Base-by-base conservation (phyloP, 306 rosid genomes). In the Rosa rugosa region DNA sequence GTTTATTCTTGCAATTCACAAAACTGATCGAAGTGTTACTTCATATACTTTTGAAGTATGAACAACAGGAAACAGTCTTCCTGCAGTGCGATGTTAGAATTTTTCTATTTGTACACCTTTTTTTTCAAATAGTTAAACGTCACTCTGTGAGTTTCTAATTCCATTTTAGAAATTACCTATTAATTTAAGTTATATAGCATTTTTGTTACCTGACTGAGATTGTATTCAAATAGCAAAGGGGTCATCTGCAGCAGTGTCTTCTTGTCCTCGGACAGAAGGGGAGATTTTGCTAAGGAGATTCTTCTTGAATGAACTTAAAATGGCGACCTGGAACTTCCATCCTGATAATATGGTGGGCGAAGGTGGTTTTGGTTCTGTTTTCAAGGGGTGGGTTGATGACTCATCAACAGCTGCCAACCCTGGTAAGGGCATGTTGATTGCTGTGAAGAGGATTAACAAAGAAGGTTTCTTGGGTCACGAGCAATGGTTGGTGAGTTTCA, bases 301-400 rank as follows among this genome's bases (percentile, higher is more conserved):
- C 83, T 18, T 78, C 77, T 92, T 85, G 16, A 81, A 81, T 83
- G 97, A 91, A 74, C 95, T 92, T 44, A 92, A 73, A 85, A 88
- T 82, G 7, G 93, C 97, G 75, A 94, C 97, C 49, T 83, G 95
- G 80, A 94, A 94, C 87, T 94, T 94, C 72, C 97, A 97, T 47
- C 99, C 97, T 0, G 97, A 94, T 75, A 94, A 97, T 86, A 87
- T 91, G 85, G 85, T 94, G 8, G 99, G 99, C 16, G 97, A 92
- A 86, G 99, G 99, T 1, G 99, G 99, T 13, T 94, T 92, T 77
- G 99, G 97, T 50, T 78, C 81, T 65, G 97, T 94, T 31, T 94
- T 91, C 23, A 94, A 94, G 71, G 99, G 99, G 7, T 94, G 99
- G 99, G 70, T 94, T 20, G 99, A 91, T 85, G 97, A 91, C 83